Percentiles rank a stretch among this genome's conserved stretches.
Evolutionary conservation across 2,329 filamentous ascomycete species (phyloP).

Genomic region (Venturia aucupariae): DNA sequence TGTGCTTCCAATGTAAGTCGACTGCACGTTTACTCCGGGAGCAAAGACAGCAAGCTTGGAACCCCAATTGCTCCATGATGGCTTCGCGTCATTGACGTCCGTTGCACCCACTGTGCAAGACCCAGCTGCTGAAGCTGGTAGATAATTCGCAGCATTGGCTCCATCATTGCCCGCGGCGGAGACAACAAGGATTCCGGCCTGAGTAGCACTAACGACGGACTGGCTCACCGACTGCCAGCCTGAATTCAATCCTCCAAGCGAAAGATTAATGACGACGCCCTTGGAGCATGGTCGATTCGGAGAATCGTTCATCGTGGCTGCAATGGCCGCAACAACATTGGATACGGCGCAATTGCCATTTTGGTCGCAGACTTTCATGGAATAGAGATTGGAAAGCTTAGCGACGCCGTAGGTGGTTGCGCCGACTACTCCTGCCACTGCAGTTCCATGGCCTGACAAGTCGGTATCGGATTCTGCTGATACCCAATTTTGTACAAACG

Average conservation of each 20-base stretch:
- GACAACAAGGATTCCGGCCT: constrained; percentile 7
- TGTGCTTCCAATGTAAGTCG: constrained; percentile 8
- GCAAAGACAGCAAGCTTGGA: constrained; percentile 12
- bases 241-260: constrained; percentile 27
- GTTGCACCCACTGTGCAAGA: constrained; percentile 15
- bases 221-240: constrained; percentile 8
- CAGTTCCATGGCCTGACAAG: constrained; percentile 32
- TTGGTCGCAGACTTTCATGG: constrained; percentile 29
- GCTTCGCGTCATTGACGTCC: constrained; percentile 7
- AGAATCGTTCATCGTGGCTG: constrained; percentile 16
- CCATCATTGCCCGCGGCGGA: constrained; percentile 14
- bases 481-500: constrained; percentile 24
- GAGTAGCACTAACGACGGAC: constrained; percentile 1
- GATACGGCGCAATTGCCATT: constrained; percentile 31
- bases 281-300: constrained; percentile 19
- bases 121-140: constrained; percentile 12
- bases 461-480: constrained; percentile 20
- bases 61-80: constrained; percentile 16
- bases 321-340: constrained; percentile 27
- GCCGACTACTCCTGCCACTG: constrained; percentile 20
- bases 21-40: constrained; percentile 11
- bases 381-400: constrained; percentile 22
- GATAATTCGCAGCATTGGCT: constrained; percentile 4
- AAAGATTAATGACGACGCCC: constrained; percentile 27
- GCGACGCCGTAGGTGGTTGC: constrained; percentile 17